phyloP scores from a whole-genome alignment of 2,329 filamentous ascomycete genomes.

The Fonsecaea nubica region DNA sequence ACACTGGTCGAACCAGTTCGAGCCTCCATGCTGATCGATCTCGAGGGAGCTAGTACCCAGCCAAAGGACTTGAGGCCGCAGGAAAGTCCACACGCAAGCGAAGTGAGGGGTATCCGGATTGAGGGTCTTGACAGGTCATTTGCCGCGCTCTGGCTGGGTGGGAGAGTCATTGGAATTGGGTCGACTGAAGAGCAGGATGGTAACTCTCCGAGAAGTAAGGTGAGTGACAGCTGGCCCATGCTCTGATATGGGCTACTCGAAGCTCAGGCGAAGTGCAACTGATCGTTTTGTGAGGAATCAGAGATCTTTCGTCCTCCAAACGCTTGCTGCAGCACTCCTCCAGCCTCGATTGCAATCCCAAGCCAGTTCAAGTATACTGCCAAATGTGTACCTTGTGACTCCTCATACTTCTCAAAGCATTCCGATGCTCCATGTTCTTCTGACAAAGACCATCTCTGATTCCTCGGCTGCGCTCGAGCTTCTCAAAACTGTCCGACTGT shows the following conservation, averaged over 20 bases:
- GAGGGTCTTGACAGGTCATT: conserved; percentile 26
- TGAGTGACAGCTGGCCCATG: conserved; percentile 9
- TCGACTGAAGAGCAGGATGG: conserved; percentile 9
- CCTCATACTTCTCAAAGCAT: conserved; percentile 31
- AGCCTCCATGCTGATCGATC: conserved; percentile 31
- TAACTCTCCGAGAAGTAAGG: conserved; percentile 19
- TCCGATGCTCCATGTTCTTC: conserved; percentile 25
- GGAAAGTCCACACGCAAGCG: not conserved
- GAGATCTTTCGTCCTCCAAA: conserved; percentile 17
- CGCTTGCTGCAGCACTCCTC: conserved; percentile 25
- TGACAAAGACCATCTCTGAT: conserved; percentile 20
- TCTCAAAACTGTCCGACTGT: conserved; percentile 28
- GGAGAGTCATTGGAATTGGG: conserved; percentile 31
- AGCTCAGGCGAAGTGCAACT: conserved; percentile 10
- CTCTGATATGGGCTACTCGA: not conserved
- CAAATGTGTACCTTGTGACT: conserved; percentile 25
- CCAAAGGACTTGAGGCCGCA: not conserved
- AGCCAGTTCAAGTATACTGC: not conserved
- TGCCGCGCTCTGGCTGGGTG: conserved; percentile 25
- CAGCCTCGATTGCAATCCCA: not conserved
- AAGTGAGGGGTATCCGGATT: conserved; percentile 10
- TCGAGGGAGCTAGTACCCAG: conserved; percentile 10
- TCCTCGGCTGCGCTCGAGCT: conserved; percentile 29
- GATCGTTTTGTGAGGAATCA: not conserved
- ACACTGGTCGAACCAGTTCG: conserved; percentile 23